Evolutionary conservation across 805 yeast genomes (phyloP).

Genomic region (Metschnikowia orientalis): DNA sequence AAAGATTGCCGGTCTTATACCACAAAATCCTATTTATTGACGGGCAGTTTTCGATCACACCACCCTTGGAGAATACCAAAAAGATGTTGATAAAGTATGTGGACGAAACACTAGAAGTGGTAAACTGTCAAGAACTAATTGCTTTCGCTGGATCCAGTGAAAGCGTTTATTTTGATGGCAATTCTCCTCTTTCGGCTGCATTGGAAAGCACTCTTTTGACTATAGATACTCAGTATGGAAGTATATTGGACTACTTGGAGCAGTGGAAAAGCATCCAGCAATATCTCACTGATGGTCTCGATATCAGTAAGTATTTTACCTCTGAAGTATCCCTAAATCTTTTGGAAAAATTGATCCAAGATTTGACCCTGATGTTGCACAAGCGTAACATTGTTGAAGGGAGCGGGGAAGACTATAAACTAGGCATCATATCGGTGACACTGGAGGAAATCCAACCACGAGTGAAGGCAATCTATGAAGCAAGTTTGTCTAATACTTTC

Average conservation of each 20-base stretch:
- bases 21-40: conserved; percentile 31
- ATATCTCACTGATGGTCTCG: neutral
- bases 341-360: neutral
- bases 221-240: conserved; percentile 1
- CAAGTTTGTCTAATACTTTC: conserved; percentile 1
- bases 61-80: conserved; percentile 39
- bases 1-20: conserved; percentile 29
- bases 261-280: conserved; percentile 1
- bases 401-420: neutral
- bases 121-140: conserved; percentile 16
- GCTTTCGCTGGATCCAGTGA: conserved; percentile 2
- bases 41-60: conserved; percentile 33
- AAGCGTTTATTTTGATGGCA: neutral
- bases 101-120: conserved; percentile 15
- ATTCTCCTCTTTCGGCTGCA: neutral
- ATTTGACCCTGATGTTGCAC: neutral
- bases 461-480: conserved; percentile 3
- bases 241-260: neutral
- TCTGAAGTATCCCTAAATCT: conserved; percentile 1
- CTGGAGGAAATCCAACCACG: conserved; percentile 5
- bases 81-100: conserved; percentile 20
- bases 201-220: conserved; percentile 1
- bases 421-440: conserved; percentile 5
- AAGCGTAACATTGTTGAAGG: neutral
- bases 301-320: neutral